phyloP scores from a whole-genome alignment of 768 basidiomycete species.

The Chlorophyllum brunneum region DNA sequence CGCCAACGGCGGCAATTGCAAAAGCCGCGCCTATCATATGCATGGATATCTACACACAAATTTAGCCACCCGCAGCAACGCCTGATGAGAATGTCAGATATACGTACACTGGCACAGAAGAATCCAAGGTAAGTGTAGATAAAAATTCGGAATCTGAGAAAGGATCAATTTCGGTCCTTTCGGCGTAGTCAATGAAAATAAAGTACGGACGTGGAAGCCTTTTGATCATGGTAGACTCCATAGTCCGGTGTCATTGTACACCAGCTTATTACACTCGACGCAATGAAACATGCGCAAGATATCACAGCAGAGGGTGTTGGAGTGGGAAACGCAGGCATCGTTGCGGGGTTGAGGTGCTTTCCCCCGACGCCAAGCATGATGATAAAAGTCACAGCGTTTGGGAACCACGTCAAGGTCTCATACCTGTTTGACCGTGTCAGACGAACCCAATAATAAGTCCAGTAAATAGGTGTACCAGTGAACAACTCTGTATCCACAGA shows the following conservation, averaged over 20 bases:
- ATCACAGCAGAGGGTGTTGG: conserved; percentile 26
- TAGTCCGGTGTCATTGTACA: conserved; percentile 42
- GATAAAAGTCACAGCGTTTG: conserved; percentile 57
- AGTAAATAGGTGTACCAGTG: conserved; percentile 42
- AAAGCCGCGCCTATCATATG: conserved; percentile 68
- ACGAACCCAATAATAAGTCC: neutral
- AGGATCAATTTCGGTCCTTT: neutral
- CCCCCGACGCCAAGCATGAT: conserved; percentile 63
- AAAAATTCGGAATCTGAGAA: conserved; percentile 51
- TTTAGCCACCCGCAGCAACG: neutral
- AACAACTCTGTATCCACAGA: conserved; percentile 62
- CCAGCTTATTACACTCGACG: conserved; percentile 37
- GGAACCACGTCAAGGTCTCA: conserved; percentile 67
- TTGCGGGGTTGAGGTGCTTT: conserved; percentile 45
- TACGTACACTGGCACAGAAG: conserved; percentile 52
- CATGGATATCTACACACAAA: conserved; percentile 30
- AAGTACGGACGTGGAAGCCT: conserved; percentile 47
- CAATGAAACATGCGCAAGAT: conserved; percentile 35
- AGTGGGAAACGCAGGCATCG: conserved; percentile 23
- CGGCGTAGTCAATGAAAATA: neutral
- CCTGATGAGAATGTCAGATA: neutral
- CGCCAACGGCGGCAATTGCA: conserved; percentile 48
- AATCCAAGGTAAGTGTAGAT: conserved; percentile 64
- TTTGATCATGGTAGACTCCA: conserved; percentile 34
- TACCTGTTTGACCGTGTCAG: conserved; percentile 24